Conservation (phyloP, 2,329 filamentous ascomycete genomes). For the Dryadomyces sulphureus region DNA sequence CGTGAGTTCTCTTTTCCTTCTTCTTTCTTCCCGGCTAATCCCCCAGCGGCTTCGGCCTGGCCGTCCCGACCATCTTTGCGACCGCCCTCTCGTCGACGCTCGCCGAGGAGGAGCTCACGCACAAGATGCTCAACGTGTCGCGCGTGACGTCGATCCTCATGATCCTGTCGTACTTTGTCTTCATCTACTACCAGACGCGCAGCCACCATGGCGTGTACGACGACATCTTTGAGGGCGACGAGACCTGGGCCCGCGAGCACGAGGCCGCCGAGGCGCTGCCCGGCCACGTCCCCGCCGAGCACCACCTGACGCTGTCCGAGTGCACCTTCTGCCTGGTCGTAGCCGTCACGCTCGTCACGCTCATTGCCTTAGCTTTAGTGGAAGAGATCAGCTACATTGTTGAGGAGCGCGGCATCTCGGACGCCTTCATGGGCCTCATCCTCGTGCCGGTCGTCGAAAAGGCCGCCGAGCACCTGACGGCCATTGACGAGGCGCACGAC, state of each 20-base stretch:
- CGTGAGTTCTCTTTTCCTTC: conserved; percentile 34
- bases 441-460: conserved; percentile 75
- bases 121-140: conserved; percentile 49
- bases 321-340: conserved; percentile 49
- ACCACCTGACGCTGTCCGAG: conserved; percentile 57
- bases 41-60: conserved; percentile 30
- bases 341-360: conserved; percentile 52
- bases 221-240: conserved; percentile 56
- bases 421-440: conserved; percentile 53
- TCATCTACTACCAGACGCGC: conserved; percentile 57
- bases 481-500: conserved; percentile 73
- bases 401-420: conserved; percentile 26
- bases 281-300: conserved; percentile 25
- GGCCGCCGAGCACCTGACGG: conserved; percentile 70
- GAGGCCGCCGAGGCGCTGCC: conserved; percentile 46
- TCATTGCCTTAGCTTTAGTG: conserved; percentile 63
- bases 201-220: conserved; percentile 68
- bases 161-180: conserved; percentile 52
- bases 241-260: conserved; percentile 20
- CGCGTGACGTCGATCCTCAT: conserved; percentile 57
- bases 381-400: conserved; percentile 51
- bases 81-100: conserved; percentile 22
- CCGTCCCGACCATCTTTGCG: conserved; percentile 42
- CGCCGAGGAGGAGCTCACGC: conserved; percentile 24
- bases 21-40: background rate